Conservation (phyloP, 345 rosid species). For the Acer negundo region DNA sequence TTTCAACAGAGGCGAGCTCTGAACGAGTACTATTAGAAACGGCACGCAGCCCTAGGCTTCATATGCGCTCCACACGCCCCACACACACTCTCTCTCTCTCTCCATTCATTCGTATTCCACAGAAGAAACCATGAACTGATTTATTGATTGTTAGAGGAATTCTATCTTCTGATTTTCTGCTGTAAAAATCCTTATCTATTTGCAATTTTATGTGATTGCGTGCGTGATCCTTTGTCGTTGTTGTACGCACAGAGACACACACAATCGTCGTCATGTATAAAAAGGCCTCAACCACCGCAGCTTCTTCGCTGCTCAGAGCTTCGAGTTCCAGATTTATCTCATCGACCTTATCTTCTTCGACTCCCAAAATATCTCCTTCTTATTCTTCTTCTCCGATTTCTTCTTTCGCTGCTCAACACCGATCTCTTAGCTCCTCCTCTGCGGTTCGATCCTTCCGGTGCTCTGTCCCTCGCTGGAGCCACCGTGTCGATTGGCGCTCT, state of each 20-base stretch:
- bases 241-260: too few relatives aligned
- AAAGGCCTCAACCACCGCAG: constrained; percentile 51
- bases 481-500: constrained; percentile 66
- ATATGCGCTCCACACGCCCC: constrained; percentile 35
- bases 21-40: constrained; percentile 1
- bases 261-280: constrained; percentile 60
- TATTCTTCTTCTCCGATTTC: constrained; percentile 25
- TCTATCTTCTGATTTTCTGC: neutral
- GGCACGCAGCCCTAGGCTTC: constrained; percentile 37
- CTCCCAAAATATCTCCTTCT: constrained; percentile 18
- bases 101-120: neutral
- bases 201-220: constrained; percentile 13
- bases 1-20: neutral
- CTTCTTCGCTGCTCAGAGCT: constrained; percentile 67
- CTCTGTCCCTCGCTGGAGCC: constrained; percentile 73
- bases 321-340: constrained; percentile 49
- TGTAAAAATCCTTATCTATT: constrained; percentile 14
- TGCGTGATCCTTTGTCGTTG: constrained; percentile 22
- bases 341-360: constrained; percentile 17
- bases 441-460: constrained; percentile 49
- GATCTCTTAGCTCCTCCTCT: constrained; percentile 52
- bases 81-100: constrained; percentile 14
- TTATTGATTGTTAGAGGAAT: neutral
- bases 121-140: constrained; percentile 11
- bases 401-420: constrained; percentile 33